A percentile compares a stretch with the other conserved stretches of the same genome.
These are phyloP conservation scores for Dioszegia hungarica DNA, from an alignment of 768 basidiomycete genomes.

Conservation along the genomic window DNA sequence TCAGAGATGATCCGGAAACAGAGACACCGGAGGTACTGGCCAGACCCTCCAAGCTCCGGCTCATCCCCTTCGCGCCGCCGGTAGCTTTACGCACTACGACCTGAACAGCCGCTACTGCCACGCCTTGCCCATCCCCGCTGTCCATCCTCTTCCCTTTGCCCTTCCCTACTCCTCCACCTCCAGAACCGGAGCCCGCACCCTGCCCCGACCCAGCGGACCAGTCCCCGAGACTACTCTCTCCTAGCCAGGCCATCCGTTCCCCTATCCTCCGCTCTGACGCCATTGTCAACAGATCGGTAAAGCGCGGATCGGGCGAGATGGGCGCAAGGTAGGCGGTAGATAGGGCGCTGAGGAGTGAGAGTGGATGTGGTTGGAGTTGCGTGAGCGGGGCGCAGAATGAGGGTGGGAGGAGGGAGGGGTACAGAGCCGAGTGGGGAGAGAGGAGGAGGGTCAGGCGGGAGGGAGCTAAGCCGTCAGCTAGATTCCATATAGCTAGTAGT, in stretches of 20 bases:
- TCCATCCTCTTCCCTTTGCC: neutral
- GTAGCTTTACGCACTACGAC: slow-evolving; percentile 51
- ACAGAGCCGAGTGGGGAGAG: slow-evolving; percentile 17
- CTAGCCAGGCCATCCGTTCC: slow-evolving; percentile 45
- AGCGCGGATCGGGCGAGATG: slow-evolving; percentile 59
- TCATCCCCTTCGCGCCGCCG: slow-evolving; percentile 44
- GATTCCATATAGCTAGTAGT: neutral
- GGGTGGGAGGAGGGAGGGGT: slow-evolving; percentile 25
- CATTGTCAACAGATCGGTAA: slow-evolving; percentile 74
- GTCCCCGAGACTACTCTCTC: slow-evolving; percentile 19
- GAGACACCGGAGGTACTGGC: neutral
- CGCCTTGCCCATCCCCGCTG: neutral
- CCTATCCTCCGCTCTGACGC: slow-evolving; percentile 57
- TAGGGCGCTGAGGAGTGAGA: slow-evolving; percentile 64
- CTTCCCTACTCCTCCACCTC: too few species aligned
- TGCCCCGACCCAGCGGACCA: slow-evolving; percentile 9
- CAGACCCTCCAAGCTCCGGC: slow-evolving; percentile 30
- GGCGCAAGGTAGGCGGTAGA: slow-evolving; percentile 65
- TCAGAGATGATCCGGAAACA: too few species aligned
- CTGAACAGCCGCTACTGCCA: slow-evolving; percentile 60
- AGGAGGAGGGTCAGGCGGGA: slow-evolving; percentile 36
- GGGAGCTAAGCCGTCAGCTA: slow-evolving; percentile 26
- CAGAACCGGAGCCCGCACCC: too few species aligned
- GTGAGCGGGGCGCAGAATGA: slow-evolving; percentile 33
- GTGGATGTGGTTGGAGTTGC: slow-evolving; percentile 58